These are phyloP conservation scores for Diospyros lotus DNA, from an alignment of 148 eudicot genomes.

Conservation along the genomic window DNA sequence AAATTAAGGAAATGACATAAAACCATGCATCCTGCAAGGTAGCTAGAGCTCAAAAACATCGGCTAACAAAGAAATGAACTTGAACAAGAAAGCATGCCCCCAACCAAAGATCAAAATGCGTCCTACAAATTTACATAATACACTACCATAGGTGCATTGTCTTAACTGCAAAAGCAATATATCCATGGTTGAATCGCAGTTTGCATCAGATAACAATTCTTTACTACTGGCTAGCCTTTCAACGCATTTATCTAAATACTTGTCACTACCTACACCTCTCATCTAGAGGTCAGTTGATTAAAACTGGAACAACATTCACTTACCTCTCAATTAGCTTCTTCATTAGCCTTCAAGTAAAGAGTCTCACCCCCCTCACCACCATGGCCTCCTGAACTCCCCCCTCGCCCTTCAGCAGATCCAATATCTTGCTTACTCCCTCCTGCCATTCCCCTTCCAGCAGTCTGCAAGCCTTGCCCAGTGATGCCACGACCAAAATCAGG, in stretches of 20 bases:
- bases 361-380: slow-evolving; percentile 62
- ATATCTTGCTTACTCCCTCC: slow-evolving; percentile 54
- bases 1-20: not conserved
- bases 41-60: too few species aligned
- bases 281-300: slow-evolving; percentile 1
- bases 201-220: slow-evolving; percentile 10
- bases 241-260: slow-evolving; percentile 5
- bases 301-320: not conserved
- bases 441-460: slow-evolving; percentile 14
- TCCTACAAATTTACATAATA: slow-evolving; percentile 16
- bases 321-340: slow-evolving; percentile 49
- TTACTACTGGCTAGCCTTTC: not conserved
- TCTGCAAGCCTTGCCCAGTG: slow-evolving; percentile 9
- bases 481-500: slow-evolving; percentile 49
- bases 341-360: slow-evolving; percentile 68
- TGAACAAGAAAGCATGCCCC: too few species aligned
- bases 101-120: not conserved
- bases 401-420: slow-evolving; percentile 43
- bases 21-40: too few species aligned
- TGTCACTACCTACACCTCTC: slow-evolving; percentile 8
- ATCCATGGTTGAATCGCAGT: not conserved
- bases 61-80: too few species aligned
- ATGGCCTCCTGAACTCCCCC: slow-evolving; percentile 26
- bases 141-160: slow-evolving; percentile 12
- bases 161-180: not conserved